A percentile compares a stretch with the other conserved stretches of the same genome.
Conservation (phyloP, 352 stramenopile species). For the Blastocystis sp. region DNA sequence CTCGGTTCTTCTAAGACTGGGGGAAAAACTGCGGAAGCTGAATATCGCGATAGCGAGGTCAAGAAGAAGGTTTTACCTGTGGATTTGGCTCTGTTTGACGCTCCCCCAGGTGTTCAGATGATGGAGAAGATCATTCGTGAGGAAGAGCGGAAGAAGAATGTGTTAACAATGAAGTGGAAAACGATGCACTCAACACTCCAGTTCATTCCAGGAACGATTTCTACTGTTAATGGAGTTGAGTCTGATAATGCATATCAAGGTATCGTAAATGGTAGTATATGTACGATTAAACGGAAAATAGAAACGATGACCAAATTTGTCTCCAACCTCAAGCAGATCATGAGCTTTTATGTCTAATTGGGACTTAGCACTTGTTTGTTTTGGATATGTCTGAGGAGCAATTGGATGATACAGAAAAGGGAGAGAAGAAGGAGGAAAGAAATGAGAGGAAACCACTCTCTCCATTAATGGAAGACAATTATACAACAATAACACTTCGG, state of each 20-base stretch:
- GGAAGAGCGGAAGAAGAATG: slow-evolving; percentile 27
- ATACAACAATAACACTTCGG: background rate
- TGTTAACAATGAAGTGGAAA: slow-evolving; percentile 37
- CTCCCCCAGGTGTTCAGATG: background rate
- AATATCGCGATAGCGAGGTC: background rate
- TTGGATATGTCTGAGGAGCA: background rate
- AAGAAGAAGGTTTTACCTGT: background rate
- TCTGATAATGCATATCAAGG: background rate
- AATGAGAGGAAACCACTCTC: background rate
- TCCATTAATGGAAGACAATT: background rate
- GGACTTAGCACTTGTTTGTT: background rate
- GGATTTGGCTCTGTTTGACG: slow-evolving; percentile 31
- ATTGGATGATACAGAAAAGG: background rate
- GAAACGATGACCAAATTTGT: slow-evolving; percentile 49
- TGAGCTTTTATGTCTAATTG: slow-evolving; percentile 52
- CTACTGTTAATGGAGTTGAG: background rate
- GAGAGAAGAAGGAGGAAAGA: background rate
- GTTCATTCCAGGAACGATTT: slow-evolving; percentile 22
- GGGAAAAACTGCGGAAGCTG: background rate
- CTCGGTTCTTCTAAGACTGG: background rate
- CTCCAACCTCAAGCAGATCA: slow-evolving; percentile 32
- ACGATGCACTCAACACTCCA: background rate
- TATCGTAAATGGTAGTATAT: slow-evolving; percentile 35
- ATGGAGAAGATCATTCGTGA: slow-evolving; percentile 5
- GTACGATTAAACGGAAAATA: slow-evolving; percentile 20